A percentile compares a stretch with the other conserved stretches of the same genome.
Conservation (phyloP, 495 filamentous ascomycete species). For the Talaromyces borbonicus region DNA sequence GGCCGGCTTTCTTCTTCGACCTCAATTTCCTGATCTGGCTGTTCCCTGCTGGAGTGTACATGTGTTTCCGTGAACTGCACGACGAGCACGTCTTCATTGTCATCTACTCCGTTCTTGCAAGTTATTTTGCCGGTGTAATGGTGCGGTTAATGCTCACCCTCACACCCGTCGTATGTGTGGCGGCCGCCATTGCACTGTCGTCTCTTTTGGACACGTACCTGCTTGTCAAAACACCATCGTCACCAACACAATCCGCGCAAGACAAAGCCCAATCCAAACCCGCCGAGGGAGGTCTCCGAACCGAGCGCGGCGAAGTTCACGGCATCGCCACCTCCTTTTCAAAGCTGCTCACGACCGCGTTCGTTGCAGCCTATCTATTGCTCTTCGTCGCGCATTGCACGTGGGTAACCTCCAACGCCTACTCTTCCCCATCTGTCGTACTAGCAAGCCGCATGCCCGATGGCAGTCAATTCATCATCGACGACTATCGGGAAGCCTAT, state of each 20-base stretch:
- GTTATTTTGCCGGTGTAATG: conserved; percentile 99
- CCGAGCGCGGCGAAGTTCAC: conserved; percentile 61
- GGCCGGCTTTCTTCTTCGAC: conserved; percentile 99
- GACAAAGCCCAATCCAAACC: conserved; percentile 39
- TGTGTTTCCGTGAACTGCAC: conserved; percentile 87
- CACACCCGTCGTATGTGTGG: conserved; percentile 92
- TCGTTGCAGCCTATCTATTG: conserved; percentile 70
- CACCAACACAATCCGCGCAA: too few relatives aligned
- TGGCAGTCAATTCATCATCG: conserved; percentile 96
- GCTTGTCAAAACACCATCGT: conserved; percentile 37
- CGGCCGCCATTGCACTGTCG: conserved; percentile 85
- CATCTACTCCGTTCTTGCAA: conserved; percentile 88
- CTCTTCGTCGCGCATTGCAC: conserved; percentile 97
- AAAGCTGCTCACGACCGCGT: conserved; percentile 61
- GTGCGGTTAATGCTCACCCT: conserved; percentile 96
- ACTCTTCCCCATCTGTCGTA: conserved; percentile 96
- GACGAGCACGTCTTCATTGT: conserved; percentile 99
- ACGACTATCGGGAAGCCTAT: conserved; percentile 98
- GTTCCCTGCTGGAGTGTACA: conserved; percentile 96
- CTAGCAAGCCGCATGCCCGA: conserved; percentile 86
- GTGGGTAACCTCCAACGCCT: conserved; percentile 98
- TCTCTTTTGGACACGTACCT: conserved; percentile 78
- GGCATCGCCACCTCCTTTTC: conserved; percentile 78
- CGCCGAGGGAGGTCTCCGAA: conserved; percentile 49
- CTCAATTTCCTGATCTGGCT: conserved; percentile 98